Base-by-base conservation (phyloP, 768 basidiomycete genomes). In the Rhizopogon rudus region DNA sequence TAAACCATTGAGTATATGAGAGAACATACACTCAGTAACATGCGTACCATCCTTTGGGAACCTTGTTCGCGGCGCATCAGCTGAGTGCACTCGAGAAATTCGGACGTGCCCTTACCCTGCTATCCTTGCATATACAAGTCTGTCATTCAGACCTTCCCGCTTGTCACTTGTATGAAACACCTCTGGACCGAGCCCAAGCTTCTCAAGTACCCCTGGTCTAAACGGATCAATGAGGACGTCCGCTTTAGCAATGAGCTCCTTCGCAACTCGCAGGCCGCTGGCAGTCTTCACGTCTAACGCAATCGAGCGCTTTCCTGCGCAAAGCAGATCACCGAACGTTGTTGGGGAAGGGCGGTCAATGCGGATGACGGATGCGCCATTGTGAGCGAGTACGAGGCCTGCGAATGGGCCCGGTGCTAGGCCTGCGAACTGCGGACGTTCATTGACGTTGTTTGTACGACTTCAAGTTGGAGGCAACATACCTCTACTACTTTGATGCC, bases 141-240 rank as follows among this genome's bases (percentile, higher is more conserved):
- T 77, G 61, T 79, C 73, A 60, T 93, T 92, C 52, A 82, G 51
- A 3, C 84, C 86, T 52, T 58, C 59, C 16, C 42, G 60, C 46
- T 73, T 71, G 5, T 69, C 75, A 33, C 64, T 63, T 46, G 83
- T 82, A 16, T 90, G 71, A 63, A 92, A 91, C 3, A 86, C 75
- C 5, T 87, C 81, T 1, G 91, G 91, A 10, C 88, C 91, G 16
- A 93, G 73, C 2, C 86, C 87, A 31, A 91, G 72, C 56, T 80
- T 78, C 64, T 93, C 91, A 71, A 93, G 76, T 2, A 92, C 88
- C 1, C 91, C 91, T 49, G 91, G 89, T 45, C 91, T 75, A 67
- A 88, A 93, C 1, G 91, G 84, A 65, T 93, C 91, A 62, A 93
- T 88, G 44, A 93, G 72, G 14, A 93, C 78, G 67, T 93, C 91